phyloP scores from a whole-genome alignment of 2,329 filamentous ascomycete species.

The Cladosporium cucumerinum region DNA sequence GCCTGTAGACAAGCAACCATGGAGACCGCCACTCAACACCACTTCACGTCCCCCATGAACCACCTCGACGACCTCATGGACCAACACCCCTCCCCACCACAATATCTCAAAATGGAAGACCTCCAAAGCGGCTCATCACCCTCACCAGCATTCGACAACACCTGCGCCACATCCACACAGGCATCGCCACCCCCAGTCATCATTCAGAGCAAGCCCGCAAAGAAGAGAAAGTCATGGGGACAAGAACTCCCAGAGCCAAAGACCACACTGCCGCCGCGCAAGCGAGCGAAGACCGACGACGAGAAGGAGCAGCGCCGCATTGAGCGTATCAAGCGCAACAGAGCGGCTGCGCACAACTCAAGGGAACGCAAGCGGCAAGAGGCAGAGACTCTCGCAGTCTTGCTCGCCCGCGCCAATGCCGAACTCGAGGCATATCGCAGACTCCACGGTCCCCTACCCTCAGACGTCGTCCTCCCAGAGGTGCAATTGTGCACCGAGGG shows the following conservation, averaged over 20 bases:
- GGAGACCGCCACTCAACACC: constrained; percentile 7
- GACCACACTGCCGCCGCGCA: constrained; percentile 90
- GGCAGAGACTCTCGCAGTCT: constrained; percentile 73
- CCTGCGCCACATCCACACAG: constrained; percentile 13
- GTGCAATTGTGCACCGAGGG: constrained; percentile 29
- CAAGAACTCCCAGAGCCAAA: constrained; percentile 95
- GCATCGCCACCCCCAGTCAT: constrained; percentile 29
- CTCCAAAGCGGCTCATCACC: constrained; percentile 23
- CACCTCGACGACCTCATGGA: constrained; percentile 11
- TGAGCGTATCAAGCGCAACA: constrained; percentile 93
- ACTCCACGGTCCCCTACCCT: constrained; percentile 32
- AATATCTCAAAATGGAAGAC: constrained; percentile 28
- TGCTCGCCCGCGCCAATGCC: constrained; percentile 32
- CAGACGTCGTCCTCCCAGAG: constrained; percentile 33
- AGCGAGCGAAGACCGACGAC: constrained; percentile 97
- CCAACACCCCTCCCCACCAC: constrained; percentile 7
- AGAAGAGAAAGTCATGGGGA: constrained; percentile 84
- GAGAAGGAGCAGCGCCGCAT: constrained; percentile 98
- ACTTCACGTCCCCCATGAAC: constrained; percentile 7
- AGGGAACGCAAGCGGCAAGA: constrained; percentile 88
- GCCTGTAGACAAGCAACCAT: constrained; percentile 16
- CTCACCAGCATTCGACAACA: constrained; percentile 17
- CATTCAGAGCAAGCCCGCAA: constrained; percentile 33
- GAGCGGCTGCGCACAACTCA: constrained; percentile 92
- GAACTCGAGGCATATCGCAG: constrained; percentile 32